Evolutionary conservation across 495 filamentous ascomycete species (phyloP).

Genomic region (Jackrogersella multiformis): DNA sequence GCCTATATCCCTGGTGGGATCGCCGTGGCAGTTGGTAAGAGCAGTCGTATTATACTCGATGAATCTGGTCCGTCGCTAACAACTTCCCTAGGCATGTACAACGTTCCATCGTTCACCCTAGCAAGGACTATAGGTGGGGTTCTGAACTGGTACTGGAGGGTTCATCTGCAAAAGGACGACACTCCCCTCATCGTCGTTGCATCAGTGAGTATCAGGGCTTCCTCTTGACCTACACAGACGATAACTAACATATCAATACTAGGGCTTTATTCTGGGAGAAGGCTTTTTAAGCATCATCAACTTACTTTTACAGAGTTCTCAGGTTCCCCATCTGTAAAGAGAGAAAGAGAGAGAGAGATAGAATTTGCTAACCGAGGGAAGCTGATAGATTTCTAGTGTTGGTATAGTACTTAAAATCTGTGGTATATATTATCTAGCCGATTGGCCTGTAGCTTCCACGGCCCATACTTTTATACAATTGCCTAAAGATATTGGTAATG

Average conservation of each 20-base stretch:
- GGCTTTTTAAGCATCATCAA: conserved; percentile 94
- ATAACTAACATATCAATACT: conserved; percentile 8
- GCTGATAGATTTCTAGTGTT: conserved; percentile 3
- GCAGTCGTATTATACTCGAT: neutral
- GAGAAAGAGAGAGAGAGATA: conserved; percentile 8
- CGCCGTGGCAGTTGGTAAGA: conserved; percentile 85
- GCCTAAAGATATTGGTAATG: neutral
- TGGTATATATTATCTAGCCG: neutral
- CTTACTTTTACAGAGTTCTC: conserved; percentile 79
- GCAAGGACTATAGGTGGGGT: conserved; percentile 87
- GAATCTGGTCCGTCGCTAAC: conserved; percentile 34
- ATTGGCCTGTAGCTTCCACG: neutral
- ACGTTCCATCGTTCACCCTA: conserved; percentile 93
- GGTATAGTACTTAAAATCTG: neutral
- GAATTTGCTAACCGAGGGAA: neutral
- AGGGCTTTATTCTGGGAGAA: conserved; percentile 92
- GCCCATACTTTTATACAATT: neutral
- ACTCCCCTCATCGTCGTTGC: conserved; percentile 67
- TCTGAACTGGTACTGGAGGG: conserved; percentile 82
- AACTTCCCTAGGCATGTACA: conserved; percentile 81
- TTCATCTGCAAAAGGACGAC: conserved; percentile 59
- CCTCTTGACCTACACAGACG: neutral
- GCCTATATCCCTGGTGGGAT: conserved; percentile 87
- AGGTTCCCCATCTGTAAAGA: conserved; percentile 76
- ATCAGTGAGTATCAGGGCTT: conserved; percentile 53